These are phyloP conservation scores for Rehmannia glutinosa DNA, from an alignment of 257 asterid species.

Conservation along the genomic window DNA sequence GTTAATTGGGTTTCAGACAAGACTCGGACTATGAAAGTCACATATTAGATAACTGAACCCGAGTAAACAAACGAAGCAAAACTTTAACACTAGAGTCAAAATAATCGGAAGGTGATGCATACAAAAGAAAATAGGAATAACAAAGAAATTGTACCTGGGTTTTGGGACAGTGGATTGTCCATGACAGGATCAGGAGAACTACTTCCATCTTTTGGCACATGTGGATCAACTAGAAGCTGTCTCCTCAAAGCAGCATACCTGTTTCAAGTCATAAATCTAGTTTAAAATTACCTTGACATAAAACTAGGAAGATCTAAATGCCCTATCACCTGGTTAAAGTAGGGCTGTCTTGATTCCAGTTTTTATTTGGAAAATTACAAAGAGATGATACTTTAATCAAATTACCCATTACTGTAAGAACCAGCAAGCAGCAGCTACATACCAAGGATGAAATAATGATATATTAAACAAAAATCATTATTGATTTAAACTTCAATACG, in stretches of 20 bases:
- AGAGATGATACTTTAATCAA: neutral
- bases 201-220: slow-evolving; percentile 66
- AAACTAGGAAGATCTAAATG: neutral
- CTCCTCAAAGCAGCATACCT: slow-evolving; percentile 92
- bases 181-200: slow-evolving; percentile 69
- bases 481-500: neutral
- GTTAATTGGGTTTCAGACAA: neutral
- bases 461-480: neutral
- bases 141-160: slow-evolving; percentile 58
- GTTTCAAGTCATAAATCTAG: neutral
- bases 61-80: neutral
- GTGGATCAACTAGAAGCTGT: slow-evolving; percentile 86
- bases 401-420: neutral
- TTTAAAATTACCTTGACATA: neutral
- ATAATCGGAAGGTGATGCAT: neutral
- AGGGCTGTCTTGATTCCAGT: neutral
- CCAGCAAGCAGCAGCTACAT: too few species aligned
- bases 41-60: neutral
- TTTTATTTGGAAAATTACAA: neutral
- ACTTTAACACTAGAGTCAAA: neutral
- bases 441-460: neutral
- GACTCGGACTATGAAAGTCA: neutral
- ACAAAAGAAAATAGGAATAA: too few species aligned
- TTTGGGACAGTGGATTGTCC: slow-evolving; percentile 93
- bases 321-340: neutral